Evolutionary conservation across 1,284 basidiomycete genomes (phyloP), one percentile per base, ranked within the genome.

Genomic region (Puccinia coronata): DNA sequence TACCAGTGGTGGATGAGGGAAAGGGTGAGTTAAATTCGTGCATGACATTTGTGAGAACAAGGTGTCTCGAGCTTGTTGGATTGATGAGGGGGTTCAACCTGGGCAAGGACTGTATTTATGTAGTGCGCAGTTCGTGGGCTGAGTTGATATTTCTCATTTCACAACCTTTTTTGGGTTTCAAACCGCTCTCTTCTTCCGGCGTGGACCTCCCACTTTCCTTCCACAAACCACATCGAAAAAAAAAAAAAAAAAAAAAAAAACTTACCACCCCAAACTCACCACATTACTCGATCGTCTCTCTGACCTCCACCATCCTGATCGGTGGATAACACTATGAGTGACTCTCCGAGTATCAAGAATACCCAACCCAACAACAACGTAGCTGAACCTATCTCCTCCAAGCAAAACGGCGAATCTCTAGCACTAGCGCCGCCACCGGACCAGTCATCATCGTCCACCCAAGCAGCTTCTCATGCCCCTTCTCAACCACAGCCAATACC

Each of bases 381-480:
- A 51, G 9, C 49, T 4, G 49, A 51, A 4, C 18, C 49, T 11
- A 51, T 51, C 12, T 20, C 28, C 9, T 61, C 57, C 57, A 12
- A 61, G 57, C 57, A 61, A 61, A 61, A 61, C 57, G 31, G 31
- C 31, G 57, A 61, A 8, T 43, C 43, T 16, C 43, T 8, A 31
- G 25, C 31, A 28, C 31, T 16, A 18, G 28, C 57, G 12, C 28
- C 28, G 31, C 6, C 31, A 14, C 57, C 57, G 2, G 57, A 14
- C 31, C 57, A 61, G 20, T 61, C 57, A 12, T 61, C 57, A 34
- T 61, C 57, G 18, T 61, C 57, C 57, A n/a, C 57, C 31, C 57
- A 61, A 18, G 57, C 31, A 61, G n/a, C 28, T 16, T 36, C 57
- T 36, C 28, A 61, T 12, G 11, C 57, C 9, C 31, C 57, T 61